Evolutionary conservation across 2,329 filamentous ascomycete genomes (phyloP), one percentile per base, ranked within the genome.

Genomic region (Alternaria metachromatica): DNA sequence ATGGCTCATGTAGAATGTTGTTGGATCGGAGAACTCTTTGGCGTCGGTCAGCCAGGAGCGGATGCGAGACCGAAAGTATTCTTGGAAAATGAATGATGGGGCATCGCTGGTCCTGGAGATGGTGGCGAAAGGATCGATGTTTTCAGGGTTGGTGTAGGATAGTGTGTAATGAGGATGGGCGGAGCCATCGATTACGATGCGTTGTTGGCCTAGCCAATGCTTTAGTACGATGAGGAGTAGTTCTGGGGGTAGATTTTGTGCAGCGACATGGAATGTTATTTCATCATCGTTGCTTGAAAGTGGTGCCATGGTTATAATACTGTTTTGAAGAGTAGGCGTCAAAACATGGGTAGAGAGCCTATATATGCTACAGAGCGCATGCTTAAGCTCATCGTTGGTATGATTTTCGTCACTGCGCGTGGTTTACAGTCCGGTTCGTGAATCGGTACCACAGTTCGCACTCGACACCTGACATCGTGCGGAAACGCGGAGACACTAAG

Each of bases 11-110:
- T 45, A 58, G 44, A 69, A 69, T 6, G 57, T 26, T 13, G 18
- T n/a, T n/a, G 61, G 26, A 18, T 55, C 26, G 28, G 13, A 30
- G 50, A 70, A 68, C 5, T 41, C 18, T 33, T 70, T 70, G 13
- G 45, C 5, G 25, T 44, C 44, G 9, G 51, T 49, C 15, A 64
- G 51, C 61, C 57, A 70, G 44, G 28, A 33, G 13, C 23, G 9
- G 4, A 25, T 12, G 3, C 49, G 13, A 13, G 13, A 10, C 8
- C 30, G 30, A 10, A 25, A 3, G 20, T 18, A 41, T 12, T 53
- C 20, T 11, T 6, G 21, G 28, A 8, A 4, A 11, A 23, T 10
- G 23, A 15, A 21, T 8, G 28, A 6, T 18, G 11, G n/a, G 4
- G 2, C 26, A 30, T 50, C 10, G 25, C n/a, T 28, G 21, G 45